Base-by-base conservation (phyloP, 495 filamentous ascomycete genomes). In the Lasiosphaeria hispida region DNA sequence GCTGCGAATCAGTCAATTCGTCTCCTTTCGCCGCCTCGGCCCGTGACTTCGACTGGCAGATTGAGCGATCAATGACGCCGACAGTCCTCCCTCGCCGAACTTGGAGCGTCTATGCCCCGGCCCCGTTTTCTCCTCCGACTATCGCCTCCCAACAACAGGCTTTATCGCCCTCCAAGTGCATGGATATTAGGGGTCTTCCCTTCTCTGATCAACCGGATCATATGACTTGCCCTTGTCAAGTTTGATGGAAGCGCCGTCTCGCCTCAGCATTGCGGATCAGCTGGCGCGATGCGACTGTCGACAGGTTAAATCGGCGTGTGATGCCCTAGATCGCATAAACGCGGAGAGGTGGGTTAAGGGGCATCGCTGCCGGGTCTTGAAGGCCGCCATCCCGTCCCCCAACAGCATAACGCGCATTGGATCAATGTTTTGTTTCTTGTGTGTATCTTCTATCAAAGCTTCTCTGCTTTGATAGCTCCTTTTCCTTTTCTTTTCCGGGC, bases 301-400 rank as follows among this genome's bases (percentile, higher is more conserved):
- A 23, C 30, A 19, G 15, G 23, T 30, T 30, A 17, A n/a, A 13
- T 13, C 48, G 35, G 34, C 48, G 48, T 35, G 15, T 35, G 48
- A 33, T 9, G 35, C 48, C 48, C 48, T 37, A 10, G 48, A 50
- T 34, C 14, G 48, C 48, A 50, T 50, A n/a, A 33, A 50, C 48
- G 48, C 23, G 5, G 48, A 11, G 18, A 17, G 43, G 43, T 19
- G 17, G 43, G 30, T 14, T 23, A 23, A 47, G 43, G 43, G 10
- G 15, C 43, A 23, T 14, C 43, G 17, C n/a, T 15, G 43, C 43
- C 43, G 43, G 43, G 15, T 23, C 43, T 23, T 47, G 43, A 23
- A 47, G 11, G 43, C 18, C 15, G 43, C 43, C 43, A 30, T 30
- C 15, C 43, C 43, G 43, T 23, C 18, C 43, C 17, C 43, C 43